Base-by-base conservation (phyloP, 2,329 filamentous ascomycete species). In the Lachnellula willkommii region DNA sequence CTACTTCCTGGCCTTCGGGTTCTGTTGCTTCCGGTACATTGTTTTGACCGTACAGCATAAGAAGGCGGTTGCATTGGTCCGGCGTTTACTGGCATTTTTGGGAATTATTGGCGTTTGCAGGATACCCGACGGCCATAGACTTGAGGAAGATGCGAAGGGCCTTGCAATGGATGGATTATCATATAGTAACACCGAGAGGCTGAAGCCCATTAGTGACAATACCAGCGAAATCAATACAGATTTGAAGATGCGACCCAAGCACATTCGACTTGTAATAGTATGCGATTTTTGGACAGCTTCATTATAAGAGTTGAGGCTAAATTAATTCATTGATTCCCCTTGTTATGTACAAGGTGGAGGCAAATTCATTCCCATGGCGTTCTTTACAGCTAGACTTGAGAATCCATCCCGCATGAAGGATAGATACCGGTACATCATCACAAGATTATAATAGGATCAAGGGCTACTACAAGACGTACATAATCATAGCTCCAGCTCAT, bases 31-130 rank as follows among this genome's bases (percentile, higher is more conserved):
- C 7, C 42, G 20, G 17, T 20, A 22, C 42, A 52, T 39, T 15
- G 48, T 42, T 28, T 28, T 36, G n/a, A 45, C 28, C 6, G 15
- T 50, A 49, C 32, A 52, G 39, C 15, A 50, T 50, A 50, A 50
- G 48, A 28, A 37, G 28, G 32, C 42, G 47, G 49, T 15, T 53
- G 58, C 58, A 57, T 60, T 57, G 45, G 43, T 20, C 32, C 22
- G 58, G 58, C 52, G 58, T 57, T 57, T 37, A 22, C 50, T 40
- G 22, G 36, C 45, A 50, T 28, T 49, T 35, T 15, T 45, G 35
- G 22, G n/a, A 37, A 52, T 39, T 40, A 48, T 43, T 22, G 55
- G 51, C 48, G 51, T 59, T 55, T 62, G 60, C 56, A 54, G 47
- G 46, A 40, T 53, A 39, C 48, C 43, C 36, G 49, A 39, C 50